Percentiles rank a stretch among this genome's conserved stretches.
These are phyloP conservation scores for Sphenostylis stenocarpa DNA, from an alignment of 306 rosid genomes.

Conservation along the genomic window DNA sequence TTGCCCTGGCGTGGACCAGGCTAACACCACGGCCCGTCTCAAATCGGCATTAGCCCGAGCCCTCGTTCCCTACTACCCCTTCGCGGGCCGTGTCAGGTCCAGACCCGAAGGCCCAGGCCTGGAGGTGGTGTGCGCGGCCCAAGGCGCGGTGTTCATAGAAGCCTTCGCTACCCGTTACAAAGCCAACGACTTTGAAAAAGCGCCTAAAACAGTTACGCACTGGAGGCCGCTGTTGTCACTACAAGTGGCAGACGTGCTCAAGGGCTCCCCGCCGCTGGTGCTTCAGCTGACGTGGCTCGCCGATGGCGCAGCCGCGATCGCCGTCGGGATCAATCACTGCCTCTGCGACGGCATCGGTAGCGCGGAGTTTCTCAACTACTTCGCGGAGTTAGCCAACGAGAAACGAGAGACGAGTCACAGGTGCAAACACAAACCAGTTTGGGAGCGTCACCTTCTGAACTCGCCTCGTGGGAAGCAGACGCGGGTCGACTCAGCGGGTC, in stretches of 20 bases:
- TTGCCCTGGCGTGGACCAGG: neutral
- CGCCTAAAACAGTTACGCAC: neutral
- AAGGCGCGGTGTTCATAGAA: neutral
- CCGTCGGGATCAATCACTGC: neutral
- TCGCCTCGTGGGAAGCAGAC: neutral
- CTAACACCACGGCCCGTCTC: neutral
- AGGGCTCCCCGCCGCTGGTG: neutral
- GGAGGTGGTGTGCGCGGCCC: neutral
- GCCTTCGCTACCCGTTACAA: neutral
- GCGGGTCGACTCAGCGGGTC: neutral
- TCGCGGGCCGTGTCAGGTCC: neutral
- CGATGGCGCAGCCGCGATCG: neutral
- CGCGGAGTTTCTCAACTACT: slow-evolving; percentile 1
- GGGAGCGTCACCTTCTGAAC: neutral
- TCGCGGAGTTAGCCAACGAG: neutral
- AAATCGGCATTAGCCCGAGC: neutral
- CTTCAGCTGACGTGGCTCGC: neutral
- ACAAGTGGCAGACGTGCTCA: neutral
- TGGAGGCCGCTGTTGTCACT: neutral
- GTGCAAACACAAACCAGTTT: neutral
- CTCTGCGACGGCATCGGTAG: neutral
- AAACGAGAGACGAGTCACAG: neutral
- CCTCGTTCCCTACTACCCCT: neutral
- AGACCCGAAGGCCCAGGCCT: neutral
- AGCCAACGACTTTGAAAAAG: neutral